A percentile compares a stretch with the other conserved stretches of the same genome.
phyloP scores from a whole-genome alignment of 2,329 filamentous ascomycete genomes.

The Cladosporium sp. region DNA sequence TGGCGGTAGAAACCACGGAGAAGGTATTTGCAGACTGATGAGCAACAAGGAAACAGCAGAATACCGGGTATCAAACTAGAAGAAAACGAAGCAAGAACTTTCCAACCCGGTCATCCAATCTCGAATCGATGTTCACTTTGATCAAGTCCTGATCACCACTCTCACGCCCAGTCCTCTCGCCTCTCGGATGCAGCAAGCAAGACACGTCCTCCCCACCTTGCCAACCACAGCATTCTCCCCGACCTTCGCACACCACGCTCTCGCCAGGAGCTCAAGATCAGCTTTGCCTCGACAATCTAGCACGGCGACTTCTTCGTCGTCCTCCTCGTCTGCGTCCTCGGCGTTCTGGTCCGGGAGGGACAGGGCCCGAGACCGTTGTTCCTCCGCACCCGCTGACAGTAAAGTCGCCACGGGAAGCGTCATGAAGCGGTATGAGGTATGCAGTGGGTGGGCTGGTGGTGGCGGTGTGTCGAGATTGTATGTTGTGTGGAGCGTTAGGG shows the following conservation, averaged over 20 bases:
- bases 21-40: no score
- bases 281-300: slow-evolving; percentile 55
- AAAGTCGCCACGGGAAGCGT: slow-evolving; percentile 31
- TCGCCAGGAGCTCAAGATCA: slow-evolving; percentile 65
- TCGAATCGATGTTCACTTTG: background rate
- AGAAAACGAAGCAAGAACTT: background rate
- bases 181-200: slow-evolving; percentile 71
- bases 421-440: slow-evolving; percentile 35
- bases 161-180: slow-evolving; percentile 66
- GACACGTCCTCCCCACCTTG: slow-evolving; percentile 62
- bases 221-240: slow-evolving; percentile 72
- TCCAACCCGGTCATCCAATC: background rate
- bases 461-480: slow-evolving; percentile 24
- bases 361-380: slow-evolving; percentile 11
- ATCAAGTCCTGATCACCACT: slow-evolving; percentile 52
- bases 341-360: slow-evolving; percentile 7
- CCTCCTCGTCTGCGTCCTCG: slow-evolving; percentile 9
- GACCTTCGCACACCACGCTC: slow-evolving; percentile 68
- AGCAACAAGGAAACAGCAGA: background rate
- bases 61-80: slow-evolving; percentile 1
- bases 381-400: slow-evolving; percentile 14
- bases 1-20: no score
- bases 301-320: slow-evolving; percentile 34
- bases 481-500: background rate
- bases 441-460: slow-evolving; percentile 37